Evolutionary conservation across 371 early-diverging fungal species (phyloP).

Genomic region (Mortierella sp.): DNA sequence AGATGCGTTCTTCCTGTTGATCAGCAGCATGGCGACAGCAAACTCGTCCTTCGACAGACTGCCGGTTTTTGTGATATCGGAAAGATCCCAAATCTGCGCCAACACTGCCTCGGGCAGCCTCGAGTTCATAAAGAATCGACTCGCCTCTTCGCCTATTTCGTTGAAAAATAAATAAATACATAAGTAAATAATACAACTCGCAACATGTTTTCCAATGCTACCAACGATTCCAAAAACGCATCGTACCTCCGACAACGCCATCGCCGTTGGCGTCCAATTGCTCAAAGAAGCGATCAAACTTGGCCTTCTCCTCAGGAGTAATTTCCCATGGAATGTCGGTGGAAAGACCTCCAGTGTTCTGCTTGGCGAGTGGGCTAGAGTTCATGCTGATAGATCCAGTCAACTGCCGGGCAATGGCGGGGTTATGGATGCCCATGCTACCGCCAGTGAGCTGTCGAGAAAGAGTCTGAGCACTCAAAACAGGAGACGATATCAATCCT

Average conservation of each 20-base stretch:
- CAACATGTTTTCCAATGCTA: too few relatives aligned
- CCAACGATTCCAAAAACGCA: too few relatives aligned
- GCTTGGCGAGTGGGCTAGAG: constrained; percentile 42
- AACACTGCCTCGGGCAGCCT: constrained; percentile 74
- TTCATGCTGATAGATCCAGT: constrained; percentile 38
- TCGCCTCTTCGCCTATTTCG: constrained; percentile 73
- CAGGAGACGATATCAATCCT: constrained; percentile 42
- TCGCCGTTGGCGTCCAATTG: constrained; percentile 70
- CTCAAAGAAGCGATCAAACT: constrained; percentile 78
- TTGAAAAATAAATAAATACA: background rate
- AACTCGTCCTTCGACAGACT: constrained; percentile 93
- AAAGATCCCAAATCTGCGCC: constrained; percentile 83
- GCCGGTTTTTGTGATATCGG: constrained; percentile 90
- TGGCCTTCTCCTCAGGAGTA: constrained; percentile 74
- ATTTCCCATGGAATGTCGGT: constrained; percentile 74
- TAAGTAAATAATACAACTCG: too few relatives aligned
- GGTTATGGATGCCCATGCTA: constrained; percentile 31
- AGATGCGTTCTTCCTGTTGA: constrained; percentile 84
- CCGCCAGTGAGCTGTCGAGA: constrained; percentile 44
- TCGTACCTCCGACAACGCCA: constrained; percentile 61
- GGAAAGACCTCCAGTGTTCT: constrained; percentile 58
- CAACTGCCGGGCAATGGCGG: constrained; percentile 34
- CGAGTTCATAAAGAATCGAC: constrained; percentile 82
- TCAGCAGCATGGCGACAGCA: constrained; percentile 94
- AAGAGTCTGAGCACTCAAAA: constrained; percentile 39